phyloP scores from a whole-genome alignment of 2,329 filamentous ascomycete genomes.

The Fusarium lateritium region DNA sequence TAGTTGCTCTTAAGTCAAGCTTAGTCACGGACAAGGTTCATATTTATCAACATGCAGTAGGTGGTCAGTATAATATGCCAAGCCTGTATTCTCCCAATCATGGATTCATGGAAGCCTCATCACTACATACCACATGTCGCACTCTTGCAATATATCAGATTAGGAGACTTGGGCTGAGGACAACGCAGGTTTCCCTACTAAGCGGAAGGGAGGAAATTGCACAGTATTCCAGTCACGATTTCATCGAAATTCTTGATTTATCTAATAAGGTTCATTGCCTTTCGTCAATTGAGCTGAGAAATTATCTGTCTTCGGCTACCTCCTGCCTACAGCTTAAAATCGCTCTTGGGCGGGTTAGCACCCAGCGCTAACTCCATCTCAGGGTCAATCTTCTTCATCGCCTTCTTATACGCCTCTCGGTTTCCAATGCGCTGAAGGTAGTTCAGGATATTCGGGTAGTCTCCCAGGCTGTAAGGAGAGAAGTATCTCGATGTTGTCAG shows the following conservation, averaged over 20 bases:
- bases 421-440: slow-evolving; percentile 62
- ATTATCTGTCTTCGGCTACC: accelerated
- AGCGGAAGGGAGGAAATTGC: no score
- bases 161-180: no score
- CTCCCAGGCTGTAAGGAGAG: slow-evolving; percentile 57
- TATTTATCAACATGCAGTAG: no score
- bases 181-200: no score
- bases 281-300: not conserved
- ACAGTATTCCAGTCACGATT: no score
- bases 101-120: no score
- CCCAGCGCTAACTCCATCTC: slow-evolving; percentile 56
- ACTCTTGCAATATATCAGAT: no score
- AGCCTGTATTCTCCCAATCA: no score
- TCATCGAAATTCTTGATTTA: no score
- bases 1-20: not conserved
- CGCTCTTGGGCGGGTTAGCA: slow-evolving; percentile 36
- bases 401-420: slow-evolving; percentile 62
- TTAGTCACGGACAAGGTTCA: no score
- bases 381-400: slow-evolving; percentile 66
- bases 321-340: slow-evolving; percentile 12
- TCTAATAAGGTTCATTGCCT: not conserved
- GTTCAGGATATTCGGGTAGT: slow-evolving; percentile 59
- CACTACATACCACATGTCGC: no score
- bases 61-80: no score
- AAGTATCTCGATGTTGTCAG: slow-evolving; percentile 74